phyloP scores from a whole-genome alignment of 2,329 filamentous ascomycete species.

The Aspergillus costaricaensis region DNA sequence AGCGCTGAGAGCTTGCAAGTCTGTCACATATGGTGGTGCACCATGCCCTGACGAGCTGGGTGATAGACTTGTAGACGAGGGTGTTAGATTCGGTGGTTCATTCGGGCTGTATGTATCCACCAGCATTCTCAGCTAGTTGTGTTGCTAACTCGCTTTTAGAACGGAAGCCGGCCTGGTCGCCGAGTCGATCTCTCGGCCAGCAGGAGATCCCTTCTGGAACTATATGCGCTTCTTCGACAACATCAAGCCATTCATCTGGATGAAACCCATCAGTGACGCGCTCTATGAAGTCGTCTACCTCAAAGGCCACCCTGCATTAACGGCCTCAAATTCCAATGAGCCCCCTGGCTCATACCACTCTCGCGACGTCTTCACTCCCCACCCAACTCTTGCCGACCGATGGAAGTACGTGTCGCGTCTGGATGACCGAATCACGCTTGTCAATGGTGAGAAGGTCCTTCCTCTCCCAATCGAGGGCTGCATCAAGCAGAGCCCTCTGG shows the following conservation, averaged over 20 bases:
- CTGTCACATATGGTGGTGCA: constrained; percentile 46
- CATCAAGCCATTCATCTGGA: constrained; percentile 39
- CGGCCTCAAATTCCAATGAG: constrained; percentile 34
- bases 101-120: constrained; percentile 43
- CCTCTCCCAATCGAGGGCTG: constrained; percentile 36
- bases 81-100: constrained; percentile 42
- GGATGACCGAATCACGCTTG: constrained; percentile 36
- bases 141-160: constrained; percentile 27
- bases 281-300: constrained; percentile 38
- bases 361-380: constrained; percentile 35
- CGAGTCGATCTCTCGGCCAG: constrained; percentile 44
- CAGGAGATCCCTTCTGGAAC: constrained; percentile 45
- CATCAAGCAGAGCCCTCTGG: constrained; percentile 34
- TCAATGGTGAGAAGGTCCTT: constrained; percentile 39
- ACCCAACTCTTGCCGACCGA: constrained; percentile 30
- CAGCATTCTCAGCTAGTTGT: not conserved
- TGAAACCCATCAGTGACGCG: constrained; percentile 34
- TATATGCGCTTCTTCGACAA: constrained; percentile 45
- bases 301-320: constrained; percentile 33
- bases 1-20: constrained; percentile 39
- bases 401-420: constrained; percentile 39
- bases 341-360: constrained; percentile 38
- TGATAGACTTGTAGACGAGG: constrained; percentile 39
- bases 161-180: constrained; percentile 49
- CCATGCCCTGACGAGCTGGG: constrained; percentile 48